A percentile compares a stretch with the other conserved stretches of the same genome.
Conservation (phyloP, 352 stramenopile genomes). For the Achlya hypogyna region DNA sequence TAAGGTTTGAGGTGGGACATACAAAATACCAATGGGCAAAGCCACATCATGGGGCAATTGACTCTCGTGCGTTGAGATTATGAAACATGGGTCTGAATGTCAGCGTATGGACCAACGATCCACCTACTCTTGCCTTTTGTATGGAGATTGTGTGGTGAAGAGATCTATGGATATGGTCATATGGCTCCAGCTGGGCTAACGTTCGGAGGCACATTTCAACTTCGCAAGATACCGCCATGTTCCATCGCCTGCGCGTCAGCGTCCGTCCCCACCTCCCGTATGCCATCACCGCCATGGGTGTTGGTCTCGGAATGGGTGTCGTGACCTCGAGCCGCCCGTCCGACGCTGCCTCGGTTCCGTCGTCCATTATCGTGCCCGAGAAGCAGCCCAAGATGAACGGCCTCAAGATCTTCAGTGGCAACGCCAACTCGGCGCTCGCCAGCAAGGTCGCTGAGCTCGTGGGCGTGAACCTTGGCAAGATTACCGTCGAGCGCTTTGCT, state of each 20-base stretch:
- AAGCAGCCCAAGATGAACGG: constrained; percentile 83
- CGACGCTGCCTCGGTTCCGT: constrained; percentile 10
- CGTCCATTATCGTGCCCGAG: constrained; percentile 21
- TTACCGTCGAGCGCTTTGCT: constrained; percentile 97
- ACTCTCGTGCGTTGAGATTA: not conserved
- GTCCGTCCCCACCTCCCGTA: constrained; percentile 10
- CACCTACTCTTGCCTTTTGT: not conserved
- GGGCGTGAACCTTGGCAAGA: constrained; percentile 95
- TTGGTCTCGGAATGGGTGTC: constrained; percentile 17
- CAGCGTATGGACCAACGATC: not conserved
- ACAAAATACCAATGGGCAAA: not conserved
- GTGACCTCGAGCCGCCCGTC: constrained; percentile 8
- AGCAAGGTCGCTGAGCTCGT: constrained; percentile 96
- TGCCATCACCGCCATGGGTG: constrained; percentile 13
- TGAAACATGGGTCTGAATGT: constrained; percentile 2
- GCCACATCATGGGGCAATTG: not conserved
- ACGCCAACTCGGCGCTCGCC: constrained; percentile 95
- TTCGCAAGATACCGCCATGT: constrained; percentile 11
- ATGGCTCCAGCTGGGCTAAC: not conserved
- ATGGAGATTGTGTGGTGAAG: constrained; percentile 15
- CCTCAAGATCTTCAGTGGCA: constrained; percentile 98
- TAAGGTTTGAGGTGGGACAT: not conserved
- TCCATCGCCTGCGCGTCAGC: constrained; percentile 9
- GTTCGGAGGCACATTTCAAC: not conserved
- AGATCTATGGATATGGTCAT: not conserved